Base-by-base conservation (phyloP, 345 rosid species). In the Kernera saxatilis region DNA sequence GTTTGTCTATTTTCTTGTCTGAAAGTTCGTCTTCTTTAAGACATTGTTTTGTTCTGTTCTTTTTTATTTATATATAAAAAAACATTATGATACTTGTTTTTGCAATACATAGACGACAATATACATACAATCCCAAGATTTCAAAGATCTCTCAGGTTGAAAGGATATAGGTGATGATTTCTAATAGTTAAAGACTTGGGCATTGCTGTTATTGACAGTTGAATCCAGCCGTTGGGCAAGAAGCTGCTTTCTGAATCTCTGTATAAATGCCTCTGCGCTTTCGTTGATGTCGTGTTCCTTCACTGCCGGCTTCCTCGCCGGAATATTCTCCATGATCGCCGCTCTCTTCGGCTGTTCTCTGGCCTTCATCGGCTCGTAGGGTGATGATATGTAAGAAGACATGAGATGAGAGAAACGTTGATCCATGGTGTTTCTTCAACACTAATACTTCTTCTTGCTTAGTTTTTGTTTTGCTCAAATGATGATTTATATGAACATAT, bases 191-290 rank as follows among this genome's bases (percentile, higher is more conserved):
- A 32, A 35, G 9, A 41, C 54, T 18, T 54, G 71, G 41, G 19
- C 50, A 44, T 53, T 68, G 58, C 25, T 55, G 45, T 35, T 69
- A 59, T 52, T 74, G 35, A 43, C 86, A 2, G 84, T 82, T 63
- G 93, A 82, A 63, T 91, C 83, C 5, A 84, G 83, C 80, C 89
- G 77, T 58, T 89, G 93, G 53, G 89, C 77, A 78, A 83, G 36
- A 50, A 91, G 88, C 78, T 82, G 84, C 11, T 78, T 72, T 80
- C 86, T 82, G 81, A 91, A 87, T 32, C 78, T 89, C 79, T 82
- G 75, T 79, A 86, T 91, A 82, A 89, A 91, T 11, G 88, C 87
- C 25, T 91, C 96, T 0, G 96, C 96, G 2, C 93, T 81, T 61
- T 85, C 81, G 46, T 91, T 79, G 35, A 89, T 76, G 80, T 89